phyloP scores from a whole-genome alignment of 257 asterid species.

The Eucommia ulmoides region DNA sequence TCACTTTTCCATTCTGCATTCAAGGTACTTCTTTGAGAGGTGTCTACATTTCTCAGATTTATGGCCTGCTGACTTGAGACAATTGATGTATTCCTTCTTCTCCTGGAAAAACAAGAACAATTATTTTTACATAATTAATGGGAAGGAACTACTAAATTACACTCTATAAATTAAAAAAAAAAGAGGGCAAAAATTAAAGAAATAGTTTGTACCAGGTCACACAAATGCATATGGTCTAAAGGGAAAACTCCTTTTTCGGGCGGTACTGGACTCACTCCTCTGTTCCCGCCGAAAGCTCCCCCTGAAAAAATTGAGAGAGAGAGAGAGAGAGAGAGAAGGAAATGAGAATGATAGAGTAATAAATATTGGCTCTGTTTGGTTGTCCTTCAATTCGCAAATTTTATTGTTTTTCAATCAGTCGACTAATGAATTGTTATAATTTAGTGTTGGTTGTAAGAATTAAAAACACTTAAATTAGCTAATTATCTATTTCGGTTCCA shows the following conservation, averaged over 20 bases:
- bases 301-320: conserved; percentile 43
- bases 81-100: conserved; percentile 72
- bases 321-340: too few species aligned
- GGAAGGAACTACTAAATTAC: too few species aligned
- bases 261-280: conserved; percentile 93
- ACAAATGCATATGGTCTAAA: conserved; percentile 82
- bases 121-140: too few species aligned
- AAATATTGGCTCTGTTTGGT: too few species aligned
- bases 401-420: too few species aligned
- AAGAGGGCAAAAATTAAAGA: not conserved
- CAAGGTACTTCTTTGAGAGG: conserved; percentile 70
- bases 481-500: too few species aligned
- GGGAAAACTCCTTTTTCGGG: conserved; percentile 96
- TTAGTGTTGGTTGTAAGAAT: too few species aligned
- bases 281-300: conserved; percentile 92
- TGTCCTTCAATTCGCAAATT: too few species aligned
- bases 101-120: conserved; percentile 63
- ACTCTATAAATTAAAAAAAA: too few species aligned
- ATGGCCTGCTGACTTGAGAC: conserved; percentile 67
- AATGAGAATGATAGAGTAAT: too few species aligned
- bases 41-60: conserved; percentile 69
- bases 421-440: too few species aligned
- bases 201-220: conserved; percentile 51
- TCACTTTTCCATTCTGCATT: conserved; percentile 93
- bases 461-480: too few species aligned